Conservation (phyloP, 345 rosid species). For the Citrus australasica region DNA sequence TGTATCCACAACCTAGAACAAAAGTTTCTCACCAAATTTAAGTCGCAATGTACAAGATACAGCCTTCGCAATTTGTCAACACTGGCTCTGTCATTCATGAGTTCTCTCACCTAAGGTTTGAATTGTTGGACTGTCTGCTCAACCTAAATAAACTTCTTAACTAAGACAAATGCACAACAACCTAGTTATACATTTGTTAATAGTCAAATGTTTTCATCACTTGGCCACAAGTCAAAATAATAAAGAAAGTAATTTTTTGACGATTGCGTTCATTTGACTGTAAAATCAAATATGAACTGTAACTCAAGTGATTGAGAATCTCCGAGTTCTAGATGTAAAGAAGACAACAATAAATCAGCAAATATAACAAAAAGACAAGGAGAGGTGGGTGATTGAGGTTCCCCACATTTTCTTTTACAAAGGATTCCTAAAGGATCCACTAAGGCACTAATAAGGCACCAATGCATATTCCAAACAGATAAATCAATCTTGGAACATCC, state of each 20-base stretch:
- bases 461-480: background rate
- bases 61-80: background rate
- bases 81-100: background rate
- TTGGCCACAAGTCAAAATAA: background rate
- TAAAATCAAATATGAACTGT: background rate
- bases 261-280: background rate
- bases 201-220: background rate
- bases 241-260: background rate
- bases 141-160: background rate
- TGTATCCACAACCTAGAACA: background rate
- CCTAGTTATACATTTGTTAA: background rate
- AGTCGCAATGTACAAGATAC: background rate
- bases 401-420: background rate
- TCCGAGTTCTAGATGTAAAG: background rate
- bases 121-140: background rate
- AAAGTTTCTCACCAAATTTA: background rate
- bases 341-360: background rate
- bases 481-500: constrained; percentile 2
- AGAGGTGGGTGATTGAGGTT: background rate
- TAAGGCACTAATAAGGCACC: background rate
- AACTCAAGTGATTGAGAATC: background rate
- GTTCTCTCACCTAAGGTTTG: background rate
- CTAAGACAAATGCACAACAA: background rate
- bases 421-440: constrained; percentile 2
- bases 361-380: background rate